Conservation (phyloP, 2,329 filamentous ascomycete genomes). For the Leptographium lundbergii region DNA sequence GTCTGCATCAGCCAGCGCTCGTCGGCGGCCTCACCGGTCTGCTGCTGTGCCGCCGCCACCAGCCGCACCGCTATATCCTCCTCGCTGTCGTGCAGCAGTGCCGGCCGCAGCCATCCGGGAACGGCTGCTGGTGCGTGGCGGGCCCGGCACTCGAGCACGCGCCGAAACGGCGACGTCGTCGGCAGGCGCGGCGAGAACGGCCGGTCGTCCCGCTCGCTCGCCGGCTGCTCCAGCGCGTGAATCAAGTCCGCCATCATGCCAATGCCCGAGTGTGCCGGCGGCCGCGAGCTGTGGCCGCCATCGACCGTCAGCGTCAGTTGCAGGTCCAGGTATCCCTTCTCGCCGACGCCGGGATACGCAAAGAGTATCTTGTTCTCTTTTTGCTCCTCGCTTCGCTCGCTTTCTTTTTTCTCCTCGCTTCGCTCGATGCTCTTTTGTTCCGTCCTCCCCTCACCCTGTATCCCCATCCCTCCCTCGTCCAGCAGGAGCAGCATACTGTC, state of each 20-base stretch:
- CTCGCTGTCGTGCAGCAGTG: conserved; percentile 17
- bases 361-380: conserved; percentile 23
- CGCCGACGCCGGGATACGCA: conserved; percentile 42
- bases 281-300: conserved; percentile 47
- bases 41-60: conserved; percentile 29
- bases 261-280: conserved; percentile 39
- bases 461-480: conserved; percentile 41
- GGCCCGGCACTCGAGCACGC: conserved; percentile 29
- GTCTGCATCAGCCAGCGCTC: conserved; percentile 45
- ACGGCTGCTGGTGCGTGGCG: conserved; percentile 29
- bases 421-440: not conserved
- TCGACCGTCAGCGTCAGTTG: conserved; percentile 39
- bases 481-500: conserved; percentile 40
- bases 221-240: conserved; percentile 36
- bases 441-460: conserved; percentile 20
- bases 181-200: conserved; percentile 26
- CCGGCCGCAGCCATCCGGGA: conserved; percentile 23
- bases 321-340: conserved; percentile 48
- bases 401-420: conserved; percentile 22
- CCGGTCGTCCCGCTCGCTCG: conserved; percentile 39
- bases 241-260: conserved; percentile 36
- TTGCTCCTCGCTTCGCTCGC: conserved; percentile 28
- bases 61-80: not conserved
- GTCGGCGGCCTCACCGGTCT: conserved; percentile 23
- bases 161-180: conserved; percentile 16